Conservation (phyloP, 2,329 filamentous ascomycete species). For the Hymenoscyphus fructigenus region DNA sequence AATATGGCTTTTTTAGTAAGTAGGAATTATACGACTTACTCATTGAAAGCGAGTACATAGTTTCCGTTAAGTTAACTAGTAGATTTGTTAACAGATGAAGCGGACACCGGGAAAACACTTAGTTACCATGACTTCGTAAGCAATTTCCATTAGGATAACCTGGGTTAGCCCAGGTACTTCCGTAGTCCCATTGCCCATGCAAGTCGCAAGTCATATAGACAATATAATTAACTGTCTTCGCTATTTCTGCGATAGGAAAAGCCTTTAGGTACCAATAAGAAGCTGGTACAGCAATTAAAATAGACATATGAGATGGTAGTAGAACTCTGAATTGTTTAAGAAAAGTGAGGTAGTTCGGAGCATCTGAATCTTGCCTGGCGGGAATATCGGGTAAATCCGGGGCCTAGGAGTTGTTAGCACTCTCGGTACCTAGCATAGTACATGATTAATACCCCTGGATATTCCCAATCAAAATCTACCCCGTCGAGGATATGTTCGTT, state of each 20-base stretch:
- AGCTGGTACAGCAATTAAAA: slow-evolving; percentile 33
- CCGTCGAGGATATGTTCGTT: neutral
- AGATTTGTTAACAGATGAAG: neutral
- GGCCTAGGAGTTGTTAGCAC: too few relatives aligned
- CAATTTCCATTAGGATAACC: slow-evolving; percentile 12
- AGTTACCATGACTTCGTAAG: neutral
- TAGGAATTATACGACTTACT: neutral
- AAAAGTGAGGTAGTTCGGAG: neutral
- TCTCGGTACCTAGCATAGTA: too few relatives aligned
- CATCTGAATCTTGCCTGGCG: too few relatives aligned
- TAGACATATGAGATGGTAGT: neutral
- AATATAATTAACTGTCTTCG: slow-evolving; percentile 26
- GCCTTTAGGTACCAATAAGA: slow-evolving; percentile 38
- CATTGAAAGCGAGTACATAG: neutral
- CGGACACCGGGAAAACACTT: neutral
- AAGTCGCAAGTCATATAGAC: slow-evolving; percentile 27
- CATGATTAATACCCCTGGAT: neutral
- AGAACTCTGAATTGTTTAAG: slow-evolving; percentile 21
- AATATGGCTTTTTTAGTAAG: too few relatives aligned
- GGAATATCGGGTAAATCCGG: too few relatives aligned
- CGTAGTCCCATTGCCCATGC: slow-evolving; percentile 21
- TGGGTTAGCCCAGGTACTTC: slow-evolving; percentile 10
- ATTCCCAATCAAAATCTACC: slow-evolving; percentile 5
- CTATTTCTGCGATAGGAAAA: slow-evolving; percentile 24
- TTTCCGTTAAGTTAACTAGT: slow-evolving; percentile 4